Evolutionary conservation across 2,329 filamentous ascomycete genomes (phyloP), one percentile per base, ranked within the genome.

Genomic region (Scopulariopsis brevicaulis): DNA sequence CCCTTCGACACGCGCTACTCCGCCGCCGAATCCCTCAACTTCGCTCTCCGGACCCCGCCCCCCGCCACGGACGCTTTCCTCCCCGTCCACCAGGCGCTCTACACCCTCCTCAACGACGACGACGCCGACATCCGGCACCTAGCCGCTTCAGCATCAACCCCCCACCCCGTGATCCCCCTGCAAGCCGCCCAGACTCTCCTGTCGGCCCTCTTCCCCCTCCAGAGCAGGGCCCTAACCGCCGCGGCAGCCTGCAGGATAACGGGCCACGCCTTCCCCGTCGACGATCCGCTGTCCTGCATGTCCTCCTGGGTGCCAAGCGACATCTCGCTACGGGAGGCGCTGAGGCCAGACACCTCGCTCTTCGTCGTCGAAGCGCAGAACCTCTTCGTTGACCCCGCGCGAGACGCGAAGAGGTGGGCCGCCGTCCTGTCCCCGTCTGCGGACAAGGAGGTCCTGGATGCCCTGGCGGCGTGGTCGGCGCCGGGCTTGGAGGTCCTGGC

Each of bases 341-440:
- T 83, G 65, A 70, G 73, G 58, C 74, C 79, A 63, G 81, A 89
- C 66, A 81, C 84, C 61, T 77, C 85, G 3, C 80, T 99, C 0
- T 99, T 99, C 68, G 86, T 82, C 0, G 80, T 90, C 58, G 94
- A 99, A 71, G 92, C 95, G 68, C 91, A 96, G 68, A 99, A 99
- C 67, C 78, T 96, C n/a, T 97, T 90, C 69, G 76, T 93, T 55
- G 93, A 97, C 68, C 85, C 91, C 63, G 82, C 90, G 6, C 78
- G 84, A 54, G 92, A 96, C 69, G 77, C 84, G 3, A 72, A 77
- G 20, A 69, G 83, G n/a, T 96, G 91, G 90, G 72, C 78, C 0
- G 69, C 68, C 18, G 73, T 82, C 2, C 71, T 88, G 34, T 59
- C 64, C 20, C 53, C 59, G 46, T 32, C 71, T 37, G 25, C 57